A percentile compares a stretch with the other conserved stretches of the same genome.
These are phyloP conservation scores for Colletotrichum lini DNA, from an alignment of 2,329 filamentous ascomycete genomes.

Conservation along the genomic window DNA sequence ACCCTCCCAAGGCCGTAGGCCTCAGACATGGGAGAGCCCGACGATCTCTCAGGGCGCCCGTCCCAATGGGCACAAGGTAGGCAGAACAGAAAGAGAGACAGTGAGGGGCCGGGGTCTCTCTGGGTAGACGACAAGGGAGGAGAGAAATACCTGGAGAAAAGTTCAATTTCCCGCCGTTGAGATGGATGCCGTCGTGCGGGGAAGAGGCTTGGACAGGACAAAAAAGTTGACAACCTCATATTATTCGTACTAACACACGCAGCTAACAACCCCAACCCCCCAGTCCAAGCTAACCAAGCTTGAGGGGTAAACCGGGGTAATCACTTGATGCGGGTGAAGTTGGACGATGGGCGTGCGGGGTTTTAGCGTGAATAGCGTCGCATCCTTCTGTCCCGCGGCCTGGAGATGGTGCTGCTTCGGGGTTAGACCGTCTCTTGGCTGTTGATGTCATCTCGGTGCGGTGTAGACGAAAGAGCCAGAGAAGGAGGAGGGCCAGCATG, in stretches of 20 bases:
- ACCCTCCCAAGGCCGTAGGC: slow-evolving; percentile 7
- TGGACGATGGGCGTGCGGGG: slow-evolving; percentile 32
- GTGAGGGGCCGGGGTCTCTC: slow-evolving; percentile 21
- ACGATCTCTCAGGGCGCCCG: slow-evolving; percentile 7
- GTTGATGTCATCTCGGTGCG: slow-evolving; percentile 37
- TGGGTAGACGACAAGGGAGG: neutral
- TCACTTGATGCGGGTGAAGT: slow-evolving; percentile 17
- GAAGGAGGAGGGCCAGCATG: neutral
- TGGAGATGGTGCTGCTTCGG: slow-evolving; percentile 22
- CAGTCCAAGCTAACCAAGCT: slow-evolving; percentile 18
- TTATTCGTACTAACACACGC: neutral
- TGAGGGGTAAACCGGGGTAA: slow-evolving; percentile 10
- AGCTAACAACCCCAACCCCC: slow-evolving; percentile 27
- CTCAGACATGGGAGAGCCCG: neutral
- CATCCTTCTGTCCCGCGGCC: slow-evolving; percentile 34
- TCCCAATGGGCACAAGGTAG: neutral
- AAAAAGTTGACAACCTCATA: slow-evolving; percentile 18
- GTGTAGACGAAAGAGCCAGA: slow-evolving; percentile 7
- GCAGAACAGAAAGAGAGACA: neutral
- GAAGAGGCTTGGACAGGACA: slow-evolving; percentile 11
- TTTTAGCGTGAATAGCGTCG: slow-evolving; percentile 38
- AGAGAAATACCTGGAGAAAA: slow-evolving; percentile 23
- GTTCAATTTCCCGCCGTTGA: slow-evolving; percentile 7
- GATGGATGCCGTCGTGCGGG: slow-evolving; percentile 20
- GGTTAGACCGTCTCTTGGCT: neutral